Base-by-base conservation (phyloP, 2,329 filamentous ascomycete species). In the Alternaria triticina region DNA sequence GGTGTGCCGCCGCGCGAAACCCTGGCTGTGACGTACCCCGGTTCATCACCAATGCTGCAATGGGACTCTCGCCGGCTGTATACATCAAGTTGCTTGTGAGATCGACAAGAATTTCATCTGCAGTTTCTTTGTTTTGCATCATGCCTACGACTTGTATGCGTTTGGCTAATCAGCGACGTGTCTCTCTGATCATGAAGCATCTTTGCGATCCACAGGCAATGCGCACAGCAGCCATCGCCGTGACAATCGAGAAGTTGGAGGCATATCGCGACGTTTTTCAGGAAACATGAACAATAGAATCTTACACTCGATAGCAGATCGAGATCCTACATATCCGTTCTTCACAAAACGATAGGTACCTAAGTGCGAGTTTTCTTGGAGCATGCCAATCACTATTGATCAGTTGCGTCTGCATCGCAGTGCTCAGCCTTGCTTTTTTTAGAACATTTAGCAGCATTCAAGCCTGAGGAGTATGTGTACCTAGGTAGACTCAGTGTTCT, bases 331-430 rank as follows among this genome's bases (percentile, higher is more conserved):
- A 40, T 40, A 3, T 40, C 1, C 33, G 2, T 40, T n/a, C 8
- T 36, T 30, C 2, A 30, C 20, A 11, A 33, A 40, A 22, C 50
- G 15, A 17, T 10, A 54, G 8, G 22, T 30, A 22, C 20, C 20
- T 36, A 13, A 36, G 15, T 54, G 12, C 28, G 10, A 17, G 9
- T 15, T 40, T 40, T n/a, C 33, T 40, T 40, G 7, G 33, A 40
- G n/a, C 15, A 54, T 54, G 50, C 11, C 50, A 40, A 30, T 17
- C 30, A 28, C 47, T 9, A 50, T 4, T 57, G 17, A 54, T 63
- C 22, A 54, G 60, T 23, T 30, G 47, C 47, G 27, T 64, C 40
- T 59, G 54, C n/a, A 52, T 57, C 40, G 49, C 30, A 13, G 47
- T 66, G 23, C 50, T 61, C 11, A 43, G 57, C 15, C 54, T 61